Percentiles rank a stretch among this genome's conserved stretches.
Conservation (phyloP, 768 basidiomycete genomes). For the Naematelia encephala region DNA sequence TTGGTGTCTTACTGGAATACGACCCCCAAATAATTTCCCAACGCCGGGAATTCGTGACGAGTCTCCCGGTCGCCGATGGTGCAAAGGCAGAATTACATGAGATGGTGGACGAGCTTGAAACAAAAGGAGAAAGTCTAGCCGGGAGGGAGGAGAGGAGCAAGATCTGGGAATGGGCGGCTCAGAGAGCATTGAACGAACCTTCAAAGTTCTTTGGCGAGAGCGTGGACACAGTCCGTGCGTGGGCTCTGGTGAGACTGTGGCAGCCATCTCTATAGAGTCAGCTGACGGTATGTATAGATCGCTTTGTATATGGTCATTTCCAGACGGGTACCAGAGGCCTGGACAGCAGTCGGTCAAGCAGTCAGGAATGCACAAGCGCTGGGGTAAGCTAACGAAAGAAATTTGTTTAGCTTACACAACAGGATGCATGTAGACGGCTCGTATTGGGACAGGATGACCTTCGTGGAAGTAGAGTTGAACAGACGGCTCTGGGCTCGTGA, state of each 20-base stretch:
- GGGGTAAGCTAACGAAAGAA: conserved; percentile 27
- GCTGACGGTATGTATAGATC: conserved; percentile 13
- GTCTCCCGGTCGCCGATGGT: background rate
- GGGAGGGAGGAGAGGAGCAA: conserved; percentile 18
- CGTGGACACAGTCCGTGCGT: conserved; percentile 30
- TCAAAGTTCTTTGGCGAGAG: conserved; percentile 29
- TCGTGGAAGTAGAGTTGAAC: conserved; percentile 27
- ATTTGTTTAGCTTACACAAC: background rate
- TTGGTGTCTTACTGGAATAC: conserved; percentile 27
- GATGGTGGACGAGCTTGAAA: conserved; percentile 1
- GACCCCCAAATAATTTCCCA: conserved; percentile 1
- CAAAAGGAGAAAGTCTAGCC: background rate
- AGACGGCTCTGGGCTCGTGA: conserved; percentile 32
- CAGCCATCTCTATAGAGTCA: background rate
- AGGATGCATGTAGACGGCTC: conserved; percentile 31
- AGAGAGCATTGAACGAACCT: conserved; percentile 19
- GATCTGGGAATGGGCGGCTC: conserved; percentile 29
- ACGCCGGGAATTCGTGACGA: background rate
- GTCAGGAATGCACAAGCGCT: conserved; percentile 29
- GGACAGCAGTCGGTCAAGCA: conserved; percentile 23
- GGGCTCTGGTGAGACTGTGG: conserved; percentile 10
- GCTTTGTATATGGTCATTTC: conserved; percentile 24
- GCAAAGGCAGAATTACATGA: background rate
- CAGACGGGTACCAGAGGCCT: conserved; percentile 26
- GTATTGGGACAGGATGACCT: conserved; percentile 19